These are phyloP conservation scores for Mucor circinelloides DNA, from an alignment of 371 early-diverging fungal genomes.

Conservation along the genomic window DNA sequence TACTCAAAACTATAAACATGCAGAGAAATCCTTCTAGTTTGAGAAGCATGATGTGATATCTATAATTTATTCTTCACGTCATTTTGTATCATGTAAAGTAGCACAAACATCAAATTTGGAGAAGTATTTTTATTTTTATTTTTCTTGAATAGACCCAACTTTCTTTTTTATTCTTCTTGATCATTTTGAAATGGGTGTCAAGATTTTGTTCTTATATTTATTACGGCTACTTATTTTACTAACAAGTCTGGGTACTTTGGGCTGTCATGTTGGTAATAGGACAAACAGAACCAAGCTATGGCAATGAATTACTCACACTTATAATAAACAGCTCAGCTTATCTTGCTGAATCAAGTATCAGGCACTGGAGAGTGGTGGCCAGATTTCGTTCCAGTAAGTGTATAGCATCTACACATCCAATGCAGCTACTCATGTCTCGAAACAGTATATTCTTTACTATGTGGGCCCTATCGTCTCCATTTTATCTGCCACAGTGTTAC, in stretches of 20 bases:
- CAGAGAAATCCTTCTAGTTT: neutral
- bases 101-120: neutral
- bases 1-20: neutral
- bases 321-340: conserved; percentile 26
- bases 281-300: neutral
- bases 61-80: neutral
- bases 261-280: conserved; percentile 26
- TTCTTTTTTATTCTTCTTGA: neutral
- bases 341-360: conserved; percentile 19
- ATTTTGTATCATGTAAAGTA: neutral
- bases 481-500: conserved; percentile 28
- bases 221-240: conserved; percentile 1
- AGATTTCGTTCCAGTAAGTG: conserved; percentile 32
- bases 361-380: conserved; percentile 31
- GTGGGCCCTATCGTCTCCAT: conserved; percentile 42
- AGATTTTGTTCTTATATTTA: conserved; percentile 8
- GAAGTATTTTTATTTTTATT: neutral
- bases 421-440: neutral
- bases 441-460: conserved; percentile 47
- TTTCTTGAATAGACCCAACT: neutral
- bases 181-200: conserved; percentile 1
- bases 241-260: conserved; percentile 15
- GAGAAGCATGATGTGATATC: neutral
- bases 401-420: neutral
- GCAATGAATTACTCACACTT: neutral